phyloP scores from a whole-genome alignment of 1,139 yeast species.

The Trichomonascaceae sp. region DNA sequence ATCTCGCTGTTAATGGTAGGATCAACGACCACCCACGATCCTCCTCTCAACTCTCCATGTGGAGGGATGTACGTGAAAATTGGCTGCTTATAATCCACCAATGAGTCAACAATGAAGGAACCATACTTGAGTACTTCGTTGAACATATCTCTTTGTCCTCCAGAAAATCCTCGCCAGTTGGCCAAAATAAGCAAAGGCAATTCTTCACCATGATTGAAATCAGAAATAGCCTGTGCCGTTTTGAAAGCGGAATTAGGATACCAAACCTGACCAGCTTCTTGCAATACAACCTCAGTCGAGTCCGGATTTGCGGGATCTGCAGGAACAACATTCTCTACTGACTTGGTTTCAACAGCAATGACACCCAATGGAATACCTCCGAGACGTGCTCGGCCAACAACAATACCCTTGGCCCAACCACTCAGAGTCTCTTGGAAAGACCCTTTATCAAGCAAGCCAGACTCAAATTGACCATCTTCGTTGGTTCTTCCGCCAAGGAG shows the following conservation, averaged over 20 bases:
- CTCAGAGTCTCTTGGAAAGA: conserved; percentile 96
- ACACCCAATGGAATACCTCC: conserved; percentile 99
- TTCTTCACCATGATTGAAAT: conserved; percentile 96
- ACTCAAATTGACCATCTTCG: conserved; percentile 64
- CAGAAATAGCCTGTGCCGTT: conserved; percentile 97
- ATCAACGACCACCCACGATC: conserved; percentile 99
- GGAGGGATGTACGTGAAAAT: conserved; percentile 96
- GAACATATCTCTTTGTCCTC: conserved; percentile 99
- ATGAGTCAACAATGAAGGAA: conserved; percentile 92
- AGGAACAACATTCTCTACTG: conserved; percentile 82
- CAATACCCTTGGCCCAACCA: conserved; percentile 99
- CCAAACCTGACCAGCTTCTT: conserved; percentile 99
- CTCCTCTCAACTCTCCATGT: conserved; percentile 97
- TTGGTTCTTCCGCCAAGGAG: conserved; percentile 77
- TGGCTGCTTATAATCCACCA: conserved; percentile 94
- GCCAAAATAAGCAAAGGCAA: conserved; percentile 95
- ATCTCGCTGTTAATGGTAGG: conserved; percentile 93
- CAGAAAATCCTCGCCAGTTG: conserved; percentile 99
- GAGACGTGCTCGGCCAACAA: conserved; percentile 95
- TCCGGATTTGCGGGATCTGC: conserved; percentile 98
- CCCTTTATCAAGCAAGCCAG: conserved; percentile 83
- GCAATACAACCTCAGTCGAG: conserved; percentile 78
- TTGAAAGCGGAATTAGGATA: conserved; percentile 98
- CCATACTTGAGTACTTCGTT: conserved; percentile 96
- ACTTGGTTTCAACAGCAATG: conserved; percentile 89